A percentile compares a stretch with the other conserved stretches of the same genome.
phyloP scores from a whole-genome alignment of 257 asterid genomes.

The Ocimum tenuiflorum region DNA sequence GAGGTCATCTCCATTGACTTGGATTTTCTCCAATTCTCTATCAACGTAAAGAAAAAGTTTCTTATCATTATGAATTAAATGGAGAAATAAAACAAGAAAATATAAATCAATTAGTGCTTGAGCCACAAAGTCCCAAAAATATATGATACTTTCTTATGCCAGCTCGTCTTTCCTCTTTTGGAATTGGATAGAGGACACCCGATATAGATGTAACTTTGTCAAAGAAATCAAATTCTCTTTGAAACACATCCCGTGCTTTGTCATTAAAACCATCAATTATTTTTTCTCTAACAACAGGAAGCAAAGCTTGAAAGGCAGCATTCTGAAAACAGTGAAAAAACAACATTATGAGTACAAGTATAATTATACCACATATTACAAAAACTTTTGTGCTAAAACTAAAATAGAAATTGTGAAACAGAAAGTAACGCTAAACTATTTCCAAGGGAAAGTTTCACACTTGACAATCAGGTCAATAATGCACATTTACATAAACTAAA shows the following conservation, averaged over 20 bases:
- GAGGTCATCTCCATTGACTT: slow-evolving; percentile 78
- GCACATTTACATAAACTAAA: background rate
- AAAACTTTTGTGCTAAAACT: background rate
- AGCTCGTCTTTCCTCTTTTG: slow-evolving; percentile 93
- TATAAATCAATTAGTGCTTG: slow-evolving; percentile 11
- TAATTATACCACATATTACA: background rate
- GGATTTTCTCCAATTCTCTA: slow-evolving; percentile 93
- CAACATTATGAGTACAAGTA: slow-evolving; percentile 3
- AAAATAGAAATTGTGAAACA: slow-evolving; percentile 3
- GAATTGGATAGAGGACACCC: slow-evolving; percentile 85
- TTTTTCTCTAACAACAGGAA: slow-evolving; percentile 77
- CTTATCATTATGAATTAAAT: slow-evolving; percentile 3
- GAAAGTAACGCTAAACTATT: background rate
- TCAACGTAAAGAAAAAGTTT: slow-evolving; percentile 10
- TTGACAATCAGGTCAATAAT: background rate
- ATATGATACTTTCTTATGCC: slow-evolving; percentile 73
- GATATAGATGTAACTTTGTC: slow-evolving; percentile 98
- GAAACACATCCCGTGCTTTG: slow-evolving; percentile 66
- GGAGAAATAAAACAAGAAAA: slow-evolving; percentile 11
- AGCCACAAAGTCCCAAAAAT: slow-evolving; percentile 17
- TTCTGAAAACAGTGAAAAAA: slow-evolving; percentile 40
- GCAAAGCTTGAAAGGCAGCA: slow-evolving; percentile 58
- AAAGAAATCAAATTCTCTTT: slow-evolving; percentile 91
- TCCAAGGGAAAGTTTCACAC: slow-evolving; percentile 9
- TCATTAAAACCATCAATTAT: slow-evolving; percentile 76